Percentiles rank a stretch among this genome's conserved stretches.
Evolutionary conservation across 768 basidiomycete species (phyloP).

Genomic region (Lactarius hatsudake): DNA sequence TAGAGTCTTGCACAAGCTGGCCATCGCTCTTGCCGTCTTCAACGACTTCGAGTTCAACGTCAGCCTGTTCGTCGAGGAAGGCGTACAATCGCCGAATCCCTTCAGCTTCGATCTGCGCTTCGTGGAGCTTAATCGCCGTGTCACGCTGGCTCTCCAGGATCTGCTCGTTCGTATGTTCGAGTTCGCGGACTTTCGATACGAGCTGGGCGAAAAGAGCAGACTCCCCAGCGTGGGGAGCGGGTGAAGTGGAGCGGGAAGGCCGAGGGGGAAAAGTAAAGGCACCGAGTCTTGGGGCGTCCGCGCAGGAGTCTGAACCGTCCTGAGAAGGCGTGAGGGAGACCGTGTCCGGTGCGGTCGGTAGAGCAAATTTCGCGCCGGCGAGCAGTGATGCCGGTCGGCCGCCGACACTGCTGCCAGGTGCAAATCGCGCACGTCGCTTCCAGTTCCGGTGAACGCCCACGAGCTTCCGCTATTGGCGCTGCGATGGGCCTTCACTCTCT

Average conservation of each 20-base stretch:
- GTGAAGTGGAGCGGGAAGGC: conserved; percentile 3
- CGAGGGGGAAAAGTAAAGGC: conserved; percentile 32
- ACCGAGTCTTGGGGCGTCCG: neutral
- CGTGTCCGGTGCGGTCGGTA: conserved; percentile 11
- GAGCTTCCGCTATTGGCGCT: conserved; percentile 30
- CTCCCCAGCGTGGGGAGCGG: conserved; percentile 31
- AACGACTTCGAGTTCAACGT: conserved; percentile 48
- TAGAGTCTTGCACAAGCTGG: conserved; percentile 34
- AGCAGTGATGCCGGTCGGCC: conserved; percentile 17
- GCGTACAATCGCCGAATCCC: conserved; percentile 70
- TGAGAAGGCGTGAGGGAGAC: neutral
- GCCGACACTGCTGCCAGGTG: conserved; percentile 49
- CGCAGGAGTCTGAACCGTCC: neutral
- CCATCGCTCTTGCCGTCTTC: conserved; percentile 35
- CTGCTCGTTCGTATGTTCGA: conserved; percentile 67
- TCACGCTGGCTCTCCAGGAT: conserved; percentile 64
- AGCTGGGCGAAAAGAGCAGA: conserved; percentile 63
- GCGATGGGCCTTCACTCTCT: conserved; percentile 52
- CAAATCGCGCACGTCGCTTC: conserved; percentile 48
- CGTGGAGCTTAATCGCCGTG: conserved; percentile 59
- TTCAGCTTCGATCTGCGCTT: conserved; percentile 69
- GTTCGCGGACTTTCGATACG: conserved; percentile 68
- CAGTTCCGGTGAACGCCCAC: conserved; percentile 31
- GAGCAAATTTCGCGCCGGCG: neutral
- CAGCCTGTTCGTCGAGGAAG: conserved; percentile 54